Conservation (phyloP, 78 protist species). For the Trichosphaerium sp. region DNA sequence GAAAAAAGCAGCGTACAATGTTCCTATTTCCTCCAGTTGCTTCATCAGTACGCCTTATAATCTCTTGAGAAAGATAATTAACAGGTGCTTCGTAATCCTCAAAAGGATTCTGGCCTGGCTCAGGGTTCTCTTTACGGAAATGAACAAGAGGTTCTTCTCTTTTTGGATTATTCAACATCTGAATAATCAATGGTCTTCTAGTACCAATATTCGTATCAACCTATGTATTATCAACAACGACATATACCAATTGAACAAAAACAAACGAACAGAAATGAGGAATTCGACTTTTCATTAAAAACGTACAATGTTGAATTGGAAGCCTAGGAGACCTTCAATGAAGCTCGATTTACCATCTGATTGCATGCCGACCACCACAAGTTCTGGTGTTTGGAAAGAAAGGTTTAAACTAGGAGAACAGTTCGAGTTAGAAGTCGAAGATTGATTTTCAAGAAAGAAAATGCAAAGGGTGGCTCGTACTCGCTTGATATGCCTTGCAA, state of each 20-base stretch:
- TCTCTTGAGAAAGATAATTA: constrained; percentile 44
- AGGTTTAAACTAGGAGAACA: constrained; percentile 21
- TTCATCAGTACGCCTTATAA: constrained; percentile 44
- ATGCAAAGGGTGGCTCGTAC: not conserved
- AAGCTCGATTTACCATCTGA: constrained; percentile 69
- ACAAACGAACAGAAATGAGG: not conserved
- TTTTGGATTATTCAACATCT: constrained; percentile 57
- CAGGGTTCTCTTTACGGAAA: constrained; percentile 38
- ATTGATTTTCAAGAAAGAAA: not conserved
- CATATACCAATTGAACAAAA: constrained; percentile 5
- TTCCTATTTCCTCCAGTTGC: constrained; percentile 34
- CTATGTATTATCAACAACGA: not conserved
- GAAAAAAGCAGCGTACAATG: constrained; percentile 22
- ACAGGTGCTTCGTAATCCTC: constrained; percentile 65
- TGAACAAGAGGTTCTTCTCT: constrained; percentile 33
- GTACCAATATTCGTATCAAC: constrained; percentile 21
- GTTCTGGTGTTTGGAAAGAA: constrained; percentile 49
- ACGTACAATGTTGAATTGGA: constrained; percentile 69
- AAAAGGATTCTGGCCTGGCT: constrained; percentile 13
- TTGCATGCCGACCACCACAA: constrained; percentile 75
- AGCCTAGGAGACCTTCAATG: constrained; percentile 59
- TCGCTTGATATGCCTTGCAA: constrained; percentile 62
- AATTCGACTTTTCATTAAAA: constrained; percentile 1
- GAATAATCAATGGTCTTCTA: constrained; percentile 55
- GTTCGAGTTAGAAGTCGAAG: not conserved